Base-by-base conservation (phyloP, 202 grass and related monocot genomes). In the Musa balbisiana region DNA sequence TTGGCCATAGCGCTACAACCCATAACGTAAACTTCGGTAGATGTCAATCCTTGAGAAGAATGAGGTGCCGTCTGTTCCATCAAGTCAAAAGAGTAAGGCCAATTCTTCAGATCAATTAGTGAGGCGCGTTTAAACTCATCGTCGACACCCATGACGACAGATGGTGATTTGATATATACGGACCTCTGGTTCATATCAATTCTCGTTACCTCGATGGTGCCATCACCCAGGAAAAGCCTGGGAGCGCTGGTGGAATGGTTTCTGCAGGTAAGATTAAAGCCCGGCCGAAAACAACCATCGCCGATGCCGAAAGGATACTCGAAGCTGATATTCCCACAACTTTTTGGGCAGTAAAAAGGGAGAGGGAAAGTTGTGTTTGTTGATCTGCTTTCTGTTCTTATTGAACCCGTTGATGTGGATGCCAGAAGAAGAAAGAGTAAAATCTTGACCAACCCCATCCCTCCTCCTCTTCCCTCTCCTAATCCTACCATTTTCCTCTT, bases 241-340 rank as follows among this genome's bases (percentile, higher is more conserved):
- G 29, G 62, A 29, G 82, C 53, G 17, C 75, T 49, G 50, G 59
- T 20, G 73, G 62, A 22, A 69, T 29, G 17, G 60, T 71, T 0
- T 15, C 77, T 65, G 81, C 86, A 92, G 67, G 56, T 84, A 11
- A 92, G 76, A 43, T 86, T 71, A 17, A 88, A 86, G 60, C 86
- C 79, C 10, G 52, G 27, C 17, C 66, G 62, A 50, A 79, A 92
- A 72, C 89, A 92, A 20, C 74, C 75, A 16, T 60, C 52, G n/a
- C 78, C 80, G n/a, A 88, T 19, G 67, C 89, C 89, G 2, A 86
- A 92, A 29, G 89, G 89, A 54, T 88, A 92, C 2, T 15, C 63
- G 62, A 87, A 82, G 76, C 64, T 73, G 51, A 84, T 72, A 25
- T 21, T 16, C 6, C 83, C 86, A 54, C 81, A 86, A 27, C 2